Evolutionary conservation across 108 stramenopile species (phyloP).

Genomic region (Schizochytrium sp.): DNA sequence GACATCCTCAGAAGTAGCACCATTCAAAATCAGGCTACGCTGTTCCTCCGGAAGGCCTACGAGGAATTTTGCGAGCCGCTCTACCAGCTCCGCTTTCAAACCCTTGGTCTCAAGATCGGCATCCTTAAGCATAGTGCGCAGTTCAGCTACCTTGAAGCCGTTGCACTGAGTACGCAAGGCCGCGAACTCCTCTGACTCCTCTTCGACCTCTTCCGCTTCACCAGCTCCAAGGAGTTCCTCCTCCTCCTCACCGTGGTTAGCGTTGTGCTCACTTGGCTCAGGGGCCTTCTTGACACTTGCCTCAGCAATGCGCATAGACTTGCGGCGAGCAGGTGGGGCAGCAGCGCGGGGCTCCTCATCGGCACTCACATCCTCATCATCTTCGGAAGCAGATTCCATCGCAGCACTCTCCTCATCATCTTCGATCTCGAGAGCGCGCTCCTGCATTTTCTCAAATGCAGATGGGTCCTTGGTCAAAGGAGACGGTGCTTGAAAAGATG

Average conservation of each 20-base stretch:
- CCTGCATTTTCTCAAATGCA: neutral
- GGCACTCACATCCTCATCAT: neutral
- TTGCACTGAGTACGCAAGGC: neutral
- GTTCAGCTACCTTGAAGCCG: neutral
- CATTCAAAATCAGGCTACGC: neutral
- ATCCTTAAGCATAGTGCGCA: neutral
- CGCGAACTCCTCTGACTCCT: neutral
- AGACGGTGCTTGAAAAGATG: too few species aligned
- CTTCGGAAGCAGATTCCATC: neutral
- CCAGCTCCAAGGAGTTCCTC: neutral
- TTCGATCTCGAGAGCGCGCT: neutral
- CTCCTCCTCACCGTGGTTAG: neutral
- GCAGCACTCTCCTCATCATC: constrained; percentile 4
- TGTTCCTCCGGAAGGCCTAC: neutral
- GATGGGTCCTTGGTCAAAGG: too few species aligned
- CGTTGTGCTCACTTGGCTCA: neutral
- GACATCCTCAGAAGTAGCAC: neutral
- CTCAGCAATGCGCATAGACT: neutral
- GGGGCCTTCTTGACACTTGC: neutral
- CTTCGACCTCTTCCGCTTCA: neutral
- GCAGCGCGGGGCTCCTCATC: neutral
- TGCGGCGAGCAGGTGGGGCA: constrained; percentile 2
- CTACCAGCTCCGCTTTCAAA: constrained; percentile 26
- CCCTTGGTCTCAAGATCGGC: constrained; percentile 29
- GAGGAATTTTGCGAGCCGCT: neutral